Base-by-base conservation (phyloP, 106 monocot genomes). In the Dendrobium officinale region DNA sequence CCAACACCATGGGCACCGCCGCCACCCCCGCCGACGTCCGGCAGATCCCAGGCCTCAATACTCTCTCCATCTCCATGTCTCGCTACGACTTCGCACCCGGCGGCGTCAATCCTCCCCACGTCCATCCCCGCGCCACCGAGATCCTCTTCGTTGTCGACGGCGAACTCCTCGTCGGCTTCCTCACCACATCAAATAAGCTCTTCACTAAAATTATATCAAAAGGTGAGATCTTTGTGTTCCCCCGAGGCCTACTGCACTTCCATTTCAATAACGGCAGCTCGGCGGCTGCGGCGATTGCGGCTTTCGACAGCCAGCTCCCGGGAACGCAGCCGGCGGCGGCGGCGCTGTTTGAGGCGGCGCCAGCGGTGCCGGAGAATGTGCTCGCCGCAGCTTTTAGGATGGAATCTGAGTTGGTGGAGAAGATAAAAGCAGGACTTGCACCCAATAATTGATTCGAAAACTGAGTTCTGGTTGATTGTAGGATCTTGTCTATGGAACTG, bases 211-310 rank as follows among this genome's bases (percentile, higher is more conserved):
- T 8, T 17, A 8, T 77, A 2, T 27, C 47, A 1, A 54, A n/a
- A n/a, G 77, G 49, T 16, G 24, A 77, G 77, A 43, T 29, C 49
- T 77, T 77, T 43, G 77, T 77, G 44, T 77, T 77, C 77, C 77
- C 77, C n/a, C 77, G 11, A 22, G 77, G 77, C 2, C 77, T 77
- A 27, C 10, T 77, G 10, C 77, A 77, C 77, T 77, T 49, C 42
- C 5, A 49, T 2, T 15, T 20, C n/a, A 77, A 77, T 17, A 29
- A 16, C 2, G 77, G 26, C 9, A 16, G 9, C 9, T 42, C 9
- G 5, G 9, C 18, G 4, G 77, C 77, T 1, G 49, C 15, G 2
- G 77, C 11, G 13, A 27, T 77, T 3, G 7, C 77, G 6, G 47
- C 47, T 20, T 51, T 49, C 24, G 51, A 54, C 49, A 77, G 27